Evolutionary conservation across 495 filamentous ascomycete species (phyloP).

Genomic region (Aspergillus wentii): DNA sequence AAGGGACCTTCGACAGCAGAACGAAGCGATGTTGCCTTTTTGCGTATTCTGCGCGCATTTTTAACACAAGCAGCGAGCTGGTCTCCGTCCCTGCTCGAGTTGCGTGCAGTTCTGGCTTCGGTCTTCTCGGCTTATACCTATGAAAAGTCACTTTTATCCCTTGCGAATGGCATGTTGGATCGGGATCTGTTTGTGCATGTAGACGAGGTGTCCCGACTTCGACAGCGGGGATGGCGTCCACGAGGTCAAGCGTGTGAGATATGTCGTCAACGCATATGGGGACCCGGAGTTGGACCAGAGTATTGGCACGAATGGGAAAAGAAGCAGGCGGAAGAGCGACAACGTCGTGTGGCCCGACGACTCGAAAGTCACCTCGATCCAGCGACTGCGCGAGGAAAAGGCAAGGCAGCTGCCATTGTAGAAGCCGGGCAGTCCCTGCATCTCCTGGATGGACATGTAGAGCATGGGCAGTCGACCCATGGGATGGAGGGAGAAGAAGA

Average conservation of each 20-base stretch:
- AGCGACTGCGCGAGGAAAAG: conserved; percentile 31
- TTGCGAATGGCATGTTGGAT: conserved; percentile 83
- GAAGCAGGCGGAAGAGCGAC: conserved; percentile 44
- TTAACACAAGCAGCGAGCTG: conserved; percentile 74
- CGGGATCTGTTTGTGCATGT: conserved; percentile 87
- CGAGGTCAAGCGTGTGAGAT: conserved; percentile 80
- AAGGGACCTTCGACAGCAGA: conserved; percentile 27
- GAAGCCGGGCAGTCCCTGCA: conserved; percentile 13
- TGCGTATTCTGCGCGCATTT: conserved; percentile 86
- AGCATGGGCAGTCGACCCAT: no score
- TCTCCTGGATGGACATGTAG: conserved; percentile 12
- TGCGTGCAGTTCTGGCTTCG: conserved; percentile 76
- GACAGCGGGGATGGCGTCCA: conserved; percentile 88
- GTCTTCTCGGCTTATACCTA: conserved; percentile 96
- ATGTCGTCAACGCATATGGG: conserved; percentile 82
- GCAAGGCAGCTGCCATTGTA: conserved; percentile 32
- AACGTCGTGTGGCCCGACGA: conserved; percentile 26
- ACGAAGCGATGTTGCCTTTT: conserved; percentile 67
- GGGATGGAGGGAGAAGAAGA: no score
- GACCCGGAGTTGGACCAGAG: conserved; percentile 72
- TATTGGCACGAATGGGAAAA: conserved; percentile 80
- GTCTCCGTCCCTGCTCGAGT: conserved; percentile 81
- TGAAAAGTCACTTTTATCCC: conserved; percentile 77
- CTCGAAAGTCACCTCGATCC: conserved; percentile 24
- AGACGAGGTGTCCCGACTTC: conserved; percentile 62